These are phyloP conservation scores for Spiraea crenata DNA, from an alignment of 331 rosid species.

Conservation along the genomic window DNA sequence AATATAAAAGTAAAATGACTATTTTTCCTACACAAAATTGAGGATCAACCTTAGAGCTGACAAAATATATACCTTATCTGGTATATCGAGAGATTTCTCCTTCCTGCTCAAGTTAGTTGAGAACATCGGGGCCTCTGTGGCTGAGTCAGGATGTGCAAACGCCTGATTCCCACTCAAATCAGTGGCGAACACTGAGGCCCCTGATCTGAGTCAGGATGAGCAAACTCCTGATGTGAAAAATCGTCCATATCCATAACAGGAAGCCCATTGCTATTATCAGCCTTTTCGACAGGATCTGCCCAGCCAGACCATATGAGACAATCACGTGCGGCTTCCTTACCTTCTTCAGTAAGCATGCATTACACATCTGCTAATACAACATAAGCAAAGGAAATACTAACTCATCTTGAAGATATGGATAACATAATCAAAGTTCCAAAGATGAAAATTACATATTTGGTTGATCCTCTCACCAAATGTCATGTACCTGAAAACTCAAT, in stretches of 20 bases:
- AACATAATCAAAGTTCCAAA: not conserved
- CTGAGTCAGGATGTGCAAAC: too few relatives aligned
- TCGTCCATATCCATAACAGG: constrained; percentile 30
- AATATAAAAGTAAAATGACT: not conserved
- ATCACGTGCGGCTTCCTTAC: constrained; percentile 79
- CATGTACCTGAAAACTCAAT: not conserved
- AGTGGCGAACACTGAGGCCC: constrained; percentile 37
- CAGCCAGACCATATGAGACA: constrained; percentile 86
- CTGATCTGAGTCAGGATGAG: constrained; percentile 39
- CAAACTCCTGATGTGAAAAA: constrained; percentile 33
- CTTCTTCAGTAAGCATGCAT: constrained; percentile 85
- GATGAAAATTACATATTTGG: not conserved
- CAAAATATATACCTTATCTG: constrained; percentile 59
- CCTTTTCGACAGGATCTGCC: constrained; percentile 40
- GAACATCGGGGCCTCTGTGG: too few relatives aligned
- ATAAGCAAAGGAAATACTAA: not conserved
- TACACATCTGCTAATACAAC: constrained; percentile 9
- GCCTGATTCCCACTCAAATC: constrained; percentile 14
- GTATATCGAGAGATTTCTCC: constrained; percentile 49
- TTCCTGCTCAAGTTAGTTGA: too few relatives aligned
- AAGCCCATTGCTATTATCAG: constrained; percentile 35
- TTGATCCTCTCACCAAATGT: not conserved
- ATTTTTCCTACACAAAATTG: not conserved
- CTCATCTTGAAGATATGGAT: not conserved
- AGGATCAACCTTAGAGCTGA: not conserved